Base-by-base conservation (phyloP, 2,329 filamentous ascomycete genomes). In the Alternaria dauci region DNA sequence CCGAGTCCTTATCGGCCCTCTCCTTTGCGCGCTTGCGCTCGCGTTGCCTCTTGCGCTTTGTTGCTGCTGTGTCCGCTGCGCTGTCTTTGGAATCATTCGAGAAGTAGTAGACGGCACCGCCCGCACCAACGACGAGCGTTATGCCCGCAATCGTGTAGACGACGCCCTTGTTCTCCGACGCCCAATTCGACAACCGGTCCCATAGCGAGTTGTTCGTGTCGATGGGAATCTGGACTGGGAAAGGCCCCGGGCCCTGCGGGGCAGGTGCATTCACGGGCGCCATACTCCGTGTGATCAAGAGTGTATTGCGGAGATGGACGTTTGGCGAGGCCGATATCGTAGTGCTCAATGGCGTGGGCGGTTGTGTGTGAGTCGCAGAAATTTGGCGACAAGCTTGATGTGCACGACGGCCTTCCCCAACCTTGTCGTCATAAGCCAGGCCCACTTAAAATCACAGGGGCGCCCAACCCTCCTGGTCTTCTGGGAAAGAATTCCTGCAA, bases 81-180 rank as follows among this genome's bases (percentile, higher is more conserved):
- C 76, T 71, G 53, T 81, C 71, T 65, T 77, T 81, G 38, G 83
- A 81, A 72, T 91, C 69, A 55, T 84, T 70, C 82, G 67, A 67
- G 69, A 97, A 84, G 80, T 97, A 98, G 84, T 98, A 99, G 76
- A 96, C 90, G 43, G 92, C 92, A 71, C 95, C 94, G 34, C 94
- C 94, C 63, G 92, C 92, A 14, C 93, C 95, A 58, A 96, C 91
- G 43, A 97, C 93, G 48, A 97, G 87, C 55, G 94, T 94, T 61
- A 97, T 91, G 74, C 95, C 95, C 57, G 94, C 95, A 81, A 98
- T 92, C 69, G 95, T 97, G 81, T 97, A 99, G 65, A 96, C 94
- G 55, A 94, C 87, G 48, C 92, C 91, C 84, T 97, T 98, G 83
- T 99, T 94, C 79, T 98, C 94, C 2, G 93, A 92, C 14, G 91